A percentile compares a stretch with the other conserved stretches of the same genome.
These are phyloP conservation scores for Penicillium turbatum DNA, from an alignment of 495 filamentous ascomycete species.

Conservation along the genomic window DNA sequence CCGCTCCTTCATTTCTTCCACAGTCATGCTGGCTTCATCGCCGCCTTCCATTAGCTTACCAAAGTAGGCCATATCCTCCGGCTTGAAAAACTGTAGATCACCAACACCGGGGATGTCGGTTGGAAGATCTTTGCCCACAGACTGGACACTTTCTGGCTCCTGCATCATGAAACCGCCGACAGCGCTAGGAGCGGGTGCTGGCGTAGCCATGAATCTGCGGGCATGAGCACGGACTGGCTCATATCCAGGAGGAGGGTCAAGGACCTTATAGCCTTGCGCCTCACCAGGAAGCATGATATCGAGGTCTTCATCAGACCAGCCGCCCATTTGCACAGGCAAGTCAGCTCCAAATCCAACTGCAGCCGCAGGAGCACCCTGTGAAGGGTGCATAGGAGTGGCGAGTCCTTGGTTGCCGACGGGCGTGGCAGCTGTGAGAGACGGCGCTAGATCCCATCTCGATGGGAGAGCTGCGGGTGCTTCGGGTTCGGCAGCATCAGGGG, in stretches of 20 bases:
- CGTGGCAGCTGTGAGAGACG: slow-evolving; percentile 58
- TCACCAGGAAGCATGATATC: slow-evolving; percentile 86
- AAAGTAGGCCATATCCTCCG: slow-evolving; percentile 98
- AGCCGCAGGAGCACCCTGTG: slow-evolving; percentile 56
- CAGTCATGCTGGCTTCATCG: slow-evolving; percentile 87
- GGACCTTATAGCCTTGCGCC: slow-evolving; percentile 73
- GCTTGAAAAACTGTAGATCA: slow-evolving; percentile 97
- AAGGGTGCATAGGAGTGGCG: slow-evolving; percentile 81
- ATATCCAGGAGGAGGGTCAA: slow-evolving; percentile 91
- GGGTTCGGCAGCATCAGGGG: slow-evolving; percentile 51
- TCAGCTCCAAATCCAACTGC: slow-evolving; percentile 72
- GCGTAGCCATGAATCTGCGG: slow-evolving; percentile 73
- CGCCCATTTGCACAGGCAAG: slow-evolving; percentile 70
- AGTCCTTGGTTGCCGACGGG: slow-evolving; percentile 77
- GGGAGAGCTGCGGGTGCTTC: slow-evolving; percentile 58
- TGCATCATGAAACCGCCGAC: slow-evolving; percentile 96
- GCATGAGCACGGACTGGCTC: slow-evolving; percentile 74
- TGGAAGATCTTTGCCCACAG: slow-evolving; percentile 86
- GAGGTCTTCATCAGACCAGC: slow-evolving; percentile 88
- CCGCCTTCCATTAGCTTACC: slow-evolving; percentile 92
- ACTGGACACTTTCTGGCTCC: slow-evolving; percentile 75
- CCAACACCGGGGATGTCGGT: slow-evolving; percentile 97
- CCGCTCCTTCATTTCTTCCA: slow-evolving; percentile 94
- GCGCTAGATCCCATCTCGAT: slow-evolving; percentile 88
- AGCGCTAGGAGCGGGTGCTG: slow-evolving; percentile 58